Evolutionary conservation across 169 alveolate species (phyloP).

Genomic region (Perkinsus marinus): DNA sequence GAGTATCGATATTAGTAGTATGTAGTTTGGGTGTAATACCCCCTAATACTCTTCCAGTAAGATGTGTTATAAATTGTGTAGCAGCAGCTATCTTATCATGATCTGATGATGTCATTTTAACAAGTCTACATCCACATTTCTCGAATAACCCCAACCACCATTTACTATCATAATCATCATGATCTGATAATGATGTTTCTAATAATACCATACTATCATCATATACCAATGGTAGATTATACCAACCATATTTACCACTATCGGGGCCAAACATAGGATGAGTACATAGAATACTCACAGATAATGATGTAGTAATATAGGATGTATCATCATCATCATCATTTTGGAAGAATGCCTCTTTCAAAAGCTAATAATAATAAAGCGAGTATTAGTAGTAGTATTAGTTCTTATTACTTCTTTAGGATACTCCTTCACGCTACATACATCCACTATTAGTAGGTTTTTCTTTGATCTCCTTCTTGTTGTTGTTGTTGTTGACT

Average conservation of each 20-base stretch:
- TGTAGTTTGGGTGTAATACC: neutral
- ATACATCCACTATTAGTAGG: neutral
- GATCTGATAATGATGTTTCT: neutral
- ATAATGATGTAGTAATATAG: too few relatives aligned
- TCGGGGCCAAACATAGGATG: conserved; percentile 12
- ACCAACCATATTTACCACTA: neutral
- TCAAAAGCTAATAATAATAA: too few relatives aligned
- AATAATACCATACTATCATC: neutral
- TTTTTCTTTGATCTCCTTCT: neutral
- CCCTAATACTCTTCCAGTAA: neutral
- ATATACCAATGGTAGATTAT: neutral
- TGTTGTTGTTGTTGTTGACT: neutral
- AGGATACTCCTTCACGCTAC: neutral
- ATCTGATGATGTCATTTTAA: neutral
- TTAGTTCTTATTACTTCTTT: neutral
- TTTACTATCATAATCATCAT: neutral
- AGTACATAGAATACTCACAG: neutral
- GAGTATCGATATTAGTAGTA: neutral
- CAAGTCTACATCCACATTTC: neutral
- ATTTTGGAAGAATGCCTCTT: too few relatives aligned
- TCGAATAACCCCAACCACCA: neutral
- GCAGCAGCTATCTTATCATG: neutral
- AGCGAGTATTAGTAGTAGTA: neutral
- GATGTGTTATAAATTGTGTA: conserved; percentile 1
- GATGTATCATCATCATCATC: neutral